Evolutionary conservation across 1,284 basidiomycete genomes (phyloP).

Genomic region (Puccinia hordei): DNA sequence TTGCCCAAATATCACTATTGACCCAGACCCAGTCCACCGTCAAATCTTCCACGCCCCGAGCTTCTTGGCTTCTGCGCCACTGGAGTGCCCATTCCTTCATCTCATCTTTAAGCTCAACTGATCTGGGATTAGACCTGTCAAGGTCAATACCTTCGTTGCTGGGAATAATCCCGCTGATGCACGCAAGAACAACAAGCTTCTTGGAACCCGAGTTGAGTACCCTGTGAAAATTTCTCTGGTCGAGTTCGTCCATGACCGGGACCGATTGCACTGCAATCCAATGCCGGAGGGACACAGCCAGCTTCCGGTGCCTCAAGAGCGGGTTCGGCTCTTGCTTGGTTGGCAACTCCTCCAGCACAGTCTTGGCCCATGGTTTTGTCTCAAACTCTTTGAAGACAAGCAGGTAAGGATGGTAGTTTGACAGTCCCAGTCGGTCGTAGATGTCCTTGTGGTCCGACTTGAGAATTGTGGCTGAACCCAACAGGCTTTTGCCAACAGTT

Average conservation of each 20-base stretch:
- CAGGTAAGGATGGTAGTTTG: conserved; percentile 4
- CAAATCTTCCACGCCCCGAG: conserved; percentile 10
- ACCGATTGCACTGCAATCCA: conserved; percentile 30
- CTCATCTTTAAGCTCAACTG: conserved; percentile 18
- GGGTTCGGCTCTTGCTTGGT: neutral
- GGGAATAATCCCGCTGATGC: neutral
- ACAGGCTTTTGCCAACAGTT: conserved; percentile 7
- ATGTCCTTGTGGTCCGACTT: conserved; percentile 21
- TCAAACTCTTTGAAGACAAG: conserved; percentile 17
- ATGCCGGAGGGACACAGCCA: neutral
- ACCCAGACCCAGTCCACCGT: neutral
- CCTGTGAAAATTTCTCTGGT: neutral
- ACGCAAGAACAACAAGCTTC: conserved; percentile 37
- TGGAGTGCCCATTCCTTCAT: conserved; percentile 46
- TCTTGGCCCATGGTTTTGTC: neutral
- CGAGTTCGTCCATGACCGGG: conserved; percentile 21
- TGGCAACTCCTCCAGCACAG: neutral
- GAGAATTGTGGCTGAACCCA: conserved; percentile 1
- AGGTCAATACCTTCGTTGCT: neutral
- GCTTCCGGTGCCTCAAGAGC: neutral
- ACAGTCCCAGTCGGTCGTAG: neutral
- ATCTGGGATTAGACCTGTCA: conserved; percentile 1
- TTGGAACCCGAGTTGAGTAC: neutral
- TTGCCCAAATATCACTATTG: conserved; percentile 20
- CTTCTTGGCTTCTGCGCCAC: conserved; percentile 45